Conservation (phyloP, 2,329 filamentous ascomycete species). For the Herpotrichia juniperi region DNA sequence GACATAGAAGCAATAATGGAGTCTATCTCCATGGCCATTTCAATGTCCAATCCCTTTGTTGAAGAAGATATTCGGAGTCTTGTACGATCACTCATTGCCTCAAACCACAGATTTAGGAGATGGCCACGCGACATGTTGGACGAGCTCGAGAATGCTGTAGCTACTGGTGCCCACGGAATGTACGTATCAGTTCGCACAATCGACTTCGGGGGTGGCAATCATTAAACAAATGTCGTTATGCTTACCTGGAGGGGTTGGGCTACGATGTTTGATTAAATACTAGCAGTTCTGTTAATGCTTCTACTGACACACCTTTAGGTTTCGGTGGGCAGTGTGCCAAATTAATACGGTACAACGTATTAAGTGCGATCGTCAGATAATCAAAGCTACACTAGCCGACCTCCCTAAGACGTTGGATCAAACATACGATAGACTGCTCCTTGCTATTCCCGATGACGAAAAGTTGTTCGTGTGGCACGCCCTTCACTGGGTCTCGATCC, state of each 20-base stretch:
- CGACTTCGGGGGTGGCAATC: too few species aligned
- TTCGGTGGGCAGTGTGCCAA: constrained; percentile 13
- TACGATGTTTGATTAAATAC: too few species aligned
- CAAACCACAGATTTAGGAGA: not conserved
- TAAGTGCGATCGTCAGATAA: not conserved
- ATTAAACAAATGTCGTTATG: too few species aligned
- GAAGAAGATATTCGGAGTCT: constrained; percentile 9
- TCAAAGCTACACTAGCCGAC: constrained; percentile 1
- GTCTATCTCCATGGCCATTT: not conserved
- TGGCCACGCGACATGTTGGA: constrained; percentile 2
- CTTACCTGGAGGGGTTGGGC: too few species aligned
- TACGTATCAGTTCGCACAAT: constrained; percentile 1
- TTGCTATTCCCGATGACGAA: constrained; percentile 5
- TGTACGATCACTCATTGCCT: not conserved
- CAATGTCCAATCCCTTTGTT: constrained; percentile 11
- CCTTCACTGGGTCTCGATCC: constrained; percentile 7
- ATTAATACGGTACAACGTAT: constrained; percentile 1
- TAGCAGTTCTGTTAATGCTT: too few species aligned
- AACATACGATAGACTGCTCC: constrained; percentile 10
- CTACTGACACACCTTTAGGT: constrained; percentile 3
- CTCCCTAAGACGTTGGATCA: constrained; percentile 10
- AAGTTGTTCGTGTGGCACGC: not conserved
- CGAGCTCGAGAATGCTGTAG: constrained; percentile 4
- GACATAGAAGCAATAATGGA: constrained; percentile 6
- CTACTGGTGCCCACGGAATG: constrained; percentile 10